Percentiles rank a stretch among this genome's conserved stretches.
These are phyloP conservation scores for Spathaspora passalidarum DNA, from an alignment of 805 yeast genomes.

Conservation along the genomic window DNA sequence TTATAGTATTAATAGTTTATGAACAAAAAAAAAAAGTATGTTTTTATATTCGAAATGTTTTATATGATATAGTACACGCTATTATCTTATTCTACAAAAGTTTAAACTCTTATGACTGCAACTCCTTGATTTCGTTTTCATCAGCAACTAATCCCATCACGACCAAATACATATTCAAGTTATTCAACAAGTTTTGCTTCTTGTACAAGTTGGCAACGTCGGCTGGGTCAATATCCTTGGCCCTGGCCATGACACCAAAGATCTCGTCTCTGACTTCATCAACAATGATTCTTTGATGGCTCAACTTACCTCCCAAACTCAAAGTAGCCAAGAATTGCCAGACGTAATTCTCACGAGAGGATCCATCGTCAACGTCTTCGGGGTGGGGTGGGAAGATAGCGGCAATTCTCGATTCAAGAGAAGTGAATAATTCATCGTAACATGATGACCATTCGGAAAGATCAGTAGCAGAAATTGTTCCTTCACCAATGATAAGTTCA, in stretches of 20 bases:
- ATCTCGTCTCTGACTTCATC: constrained; percentile 93
- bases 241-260: constrained; percentile 79
- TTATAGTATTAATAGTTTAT: too few relatives aligned
- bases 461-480: constrained; percentile 52
- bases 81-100: too few relatives aligned
- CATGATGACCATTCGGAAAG: constrained; percentile 71
- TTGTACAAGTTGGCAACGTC: constrained; percentile 42
- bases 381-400: constrained; percentile 76
- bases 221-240: constrained; percentile 58
- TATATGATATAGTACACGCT: not conserved
- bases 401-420: constrained; percentile 73
- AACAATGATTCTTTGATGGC: constrained; percentile 89
- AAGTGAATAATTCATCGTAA: constrained; percentile 77
- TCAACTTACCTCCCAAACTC: constrained; percentile 84
- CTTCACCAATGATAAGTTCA: constrained; percentile 86
- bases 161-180: constrained; percentile 87
- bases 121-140: constrained; percentile 82
- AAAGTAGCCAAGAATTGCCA: constrained; percentile 97
- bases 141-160: constrained; percentile 96
- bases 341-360: constrained; percentile 57
- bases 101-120: constrained; percentile 26
- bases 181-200: constrained; percentile 62
- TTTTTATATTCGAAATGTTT: not conserved
- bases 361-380: constrained; percentile 54
- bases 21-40: not conserved